Evolutionary conservation across 2,329 filamentous ascomycete genomes (phyloP), one percentile per base, ranked within the genome.

Genomic region (Ceratocystis eucalypticola): DNA sequence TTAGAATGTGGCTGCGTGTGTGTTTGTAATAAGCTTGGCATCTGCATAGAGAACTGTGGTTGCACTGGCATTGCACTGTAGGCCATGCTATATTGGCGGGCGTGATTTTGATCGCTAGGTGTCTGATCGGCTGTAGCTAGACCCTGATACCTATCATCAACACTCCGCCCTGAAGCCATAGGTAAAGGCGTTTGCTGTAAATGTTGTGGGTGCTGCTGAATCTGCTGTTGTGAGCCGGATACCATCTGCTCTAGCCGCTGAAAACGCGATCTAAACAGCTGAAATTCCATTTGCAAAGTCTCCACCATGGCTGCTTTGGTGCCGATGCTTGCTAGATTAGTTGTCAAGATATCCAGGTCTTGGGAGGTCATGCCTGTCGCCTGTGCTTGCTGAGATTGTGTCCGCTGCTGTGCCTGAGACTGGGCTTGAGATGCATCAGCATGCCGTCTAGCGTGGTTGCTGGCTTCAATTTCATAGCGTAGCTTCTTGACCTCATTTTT

Each of bases 251-350:
- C 76, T 17, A 76, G 70, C 20, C 74, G 71, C 65, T 76, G 73
- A 3, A 77, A 66, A 6, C 75, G 71, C 3, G 73, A 72, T 68
- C 75, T 76, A 65, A 78, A 72, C 1, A 79, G 71, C 50, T 77
- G 73, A 53, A 77, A 72, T 66, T 78, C 77, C 75, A 77, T 78
- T 69, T 76, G 75, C 25, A 78, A 69, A 6, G 71, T 73, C 64
- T 78, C 76, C 8, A 78, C 72, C 63, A 76, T 74, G 65, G 72
- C 76, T 25, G 76, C 75, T 45, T 73, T 72, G 68, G 73, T 72
- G 15, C 74, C 72, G 30, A 78, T 75, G 66, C 74, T 77, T 45
- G 75, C 72, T 33, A 78, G 75, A 66, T 71, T 77, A 65, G 69
- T 74, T 1, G 75, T 73, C 37, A 78, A 72, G 8, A 78, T 76